Base-by-base conservation (phyloP, 768 basidiomycete genomes). In the Dentipellis sp. region DNA sequence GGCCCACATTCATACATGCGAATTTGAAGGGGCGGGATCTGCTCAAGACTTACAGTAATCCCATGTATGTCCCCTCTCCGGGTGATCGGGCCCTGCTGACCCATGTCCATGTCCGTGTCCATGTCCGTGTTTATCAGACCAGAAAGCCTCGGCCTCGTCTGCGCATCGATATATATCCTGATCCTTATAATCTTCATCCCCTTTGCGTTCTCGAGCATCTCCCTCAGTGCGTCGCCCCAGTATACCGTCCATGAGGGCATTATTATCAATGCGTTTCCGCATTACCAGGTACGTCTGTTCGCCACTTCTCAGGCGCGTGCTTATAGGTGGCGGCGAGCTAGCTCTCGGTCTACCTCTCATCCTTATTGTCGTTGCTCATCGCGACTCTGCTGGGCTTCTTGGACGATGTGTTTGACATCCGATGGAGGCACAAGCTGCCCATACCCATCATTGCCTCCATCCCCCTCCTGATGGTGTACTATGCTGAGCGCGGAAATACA, bases 391-490 rank as follows among this genome's bases (percentile, higher is more conserved):
- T 99, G 8, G 97, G 97, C 35, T 95, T 99, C 67, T 75, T 97
- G 47, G 97, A 99, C 65, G 97, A 99, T 69, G 80, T 98, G 4
- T 99, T 98, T 63, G 97, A 99, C 68, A 97, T 99, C 62, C 84
- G 97, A 16, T 99, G 97, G 97, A 74, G 97, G 56, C 93, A 98
- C 71, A 99, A 99, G 69, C 73, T 99, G 11, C 97, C 97, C 0
- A 94, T 99, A 54, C 97, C 97, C 0, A 81, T 99, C 66, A 89
- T 99, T 59, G 95, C 93, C 0, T 90, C 91, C 19, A 89, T 99
- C 14, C 97, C 97, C 2, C 79, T 98, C 17, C 76, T 99, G 22
- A 86, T 98, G 74, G 95, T 97, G 9, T 99, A 98, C 71, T 95
- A 90, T 68, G 92, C 97, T 2, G 95, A 95, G 64, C 81, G 82